A percentile compares a stretch with the other conserved stretches of the same genome.
Evolutionary conservation across 1,284 basidiomycete genomes (phyloP).

Genomic region (Chiua sp.): DNA sequence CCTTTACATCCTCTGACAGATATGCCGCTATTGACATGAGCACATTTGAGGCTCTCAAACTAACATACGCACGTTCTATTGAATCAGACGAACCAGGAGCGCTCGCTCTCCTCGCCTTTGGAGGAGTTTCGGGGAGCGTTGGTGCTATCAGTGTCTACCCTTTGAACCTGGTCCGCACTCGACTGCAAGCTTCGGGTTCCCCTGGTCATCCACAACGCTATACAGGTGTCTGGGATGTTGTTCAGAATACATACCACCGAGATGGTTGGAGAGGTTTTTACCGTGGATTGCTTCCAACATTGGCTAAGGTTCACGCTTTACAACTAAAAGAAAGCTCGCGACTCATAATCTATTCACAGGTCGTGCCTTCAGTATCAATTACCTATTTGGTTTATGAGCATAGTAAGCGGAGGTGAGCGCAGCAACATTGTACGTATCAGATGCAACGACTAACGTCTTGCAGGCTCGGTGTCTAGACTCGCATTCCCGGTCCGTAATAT

Average conservation of each 20-base stretch:
- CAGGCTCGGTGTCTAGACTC: conserved; percentile 54
- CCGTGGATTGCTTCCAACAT: conserved; percentile 87
- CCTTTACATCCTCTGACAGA: conserved; percentile 39
- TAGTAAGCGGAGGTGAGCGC: conserved; percentile 71
- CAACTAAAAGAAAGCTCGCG: conserved; percentile 1
- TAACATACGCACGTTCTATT: conserved; percentile 82
- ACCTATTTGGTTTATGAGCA: conserved; percentile 92
- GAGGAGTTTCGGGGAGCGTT: conserved; percentile 88
- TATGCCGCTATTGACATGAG: conserved; percentile 96
- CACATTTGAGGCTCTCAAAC: conserved; percentile 91
- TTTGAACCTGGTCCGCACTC: conserved; percentile 92
- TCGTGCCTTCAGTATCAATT: conserved; percentile 94
- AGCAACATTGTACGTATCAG: background rate
- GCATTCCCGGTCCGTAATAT: conserved; percentile 23
- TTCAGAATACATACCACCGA: conserved; percentile 77
- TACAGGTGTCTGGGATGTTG: conserved; percentile 88
- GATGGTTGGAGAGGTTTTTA: conserved; percentile 98
- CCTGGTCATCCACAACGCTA: conserved; percentile 92
- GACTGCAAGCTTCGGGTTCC: conserved; percentile 95
- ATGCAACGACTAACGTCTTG: conserved; percentile 13
- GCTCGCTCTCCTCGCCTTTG: conserved; percentile 84
- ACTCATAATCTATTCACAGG: conserved; percentile 49
- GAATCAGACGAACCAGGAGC: conserved; percentile 85
- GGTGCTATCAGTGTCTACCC: conserved; percentile 95
- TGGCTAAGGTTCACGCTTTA: conserved; percentile 74